Percentiles rank a stretch among this genome's conserved stretches.
Evolutionary conservation across 2,329 filamentous ascomycete species (phyloP).

Genomic region (Sclerotiophoma versabilis): DNA sequence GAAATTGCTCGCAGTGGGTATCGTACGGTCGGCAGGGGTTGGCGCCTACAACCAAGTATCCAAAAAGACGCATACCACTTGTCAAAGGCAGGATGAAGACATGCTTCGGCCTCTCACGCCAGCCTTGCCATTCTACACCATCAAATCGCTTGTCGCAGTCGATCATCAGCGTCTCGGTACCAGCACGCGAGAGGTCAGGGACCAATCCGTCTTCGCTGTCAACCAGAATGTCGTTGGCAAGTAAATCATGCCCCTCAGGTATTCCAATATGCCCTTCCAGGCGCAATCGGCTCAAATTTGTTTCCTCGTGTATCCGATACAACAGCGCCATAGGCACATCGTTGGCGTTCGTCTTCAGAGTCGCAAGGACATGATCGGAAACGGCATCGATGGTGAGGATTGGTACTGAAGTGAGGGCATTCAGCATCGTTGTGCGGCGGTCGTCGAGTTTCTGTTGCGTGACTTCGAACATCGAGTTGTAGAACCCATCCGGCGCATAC

Average conservation of each 20-base stretch:
- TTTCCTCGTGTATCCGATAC: conserved; percentile 31
- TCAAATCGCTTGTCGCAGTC: conserved; percentile 42
- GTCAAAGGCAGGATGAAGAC: conserved; percentile 39
- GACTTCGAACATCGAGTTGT: conserved; percentile 43
- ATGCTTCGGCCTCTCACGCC: conserved; percentile 31
- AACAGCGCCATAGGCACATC: conserved; percentile 44
- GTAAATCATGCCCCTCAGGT: conserved; percentile 35
- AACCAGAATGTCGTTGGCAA: conserved; percentile 31
- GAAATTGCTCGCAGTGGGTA: conserved; percentile 40
- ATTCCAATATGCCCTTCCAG: conserved; percentile 40
- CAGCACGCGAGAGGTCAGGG: conserved; percentile 40
- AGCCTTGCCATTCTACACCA: conserved; percentile 38
- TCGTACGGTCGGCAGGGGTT: conserved; percentile 48
- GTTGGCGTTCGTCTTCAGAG: conserved; percentile 34
- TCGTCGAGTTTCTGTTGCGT: conserved; percentile 42
- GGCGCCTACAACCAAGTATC: conserved; percentile 44
- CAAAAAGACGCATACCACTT: conserved; percentile 30
- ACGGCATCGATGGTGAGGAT: conserved; percentile 28
- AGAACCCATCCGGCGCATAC: conserved; percentile 40
- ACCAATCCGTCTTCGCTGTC: conserved; percentile 36
- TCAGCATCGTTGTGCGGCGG: conserved; percentile 42
- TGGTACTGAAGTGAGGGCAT: conserved; percentile 38
- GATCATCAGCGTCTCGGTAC: conserved; percentile 28
- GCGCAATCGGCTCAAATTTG: conserved; percentile 20
- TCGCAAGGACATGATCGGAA: conserved; percentile 38